Evolutionary conservation across 2,329 filamentous ascomycete genomes (phyloP), one percentile per base, ranked within the genome.

Genomic region (Fonsecaea erecta): DNA sequence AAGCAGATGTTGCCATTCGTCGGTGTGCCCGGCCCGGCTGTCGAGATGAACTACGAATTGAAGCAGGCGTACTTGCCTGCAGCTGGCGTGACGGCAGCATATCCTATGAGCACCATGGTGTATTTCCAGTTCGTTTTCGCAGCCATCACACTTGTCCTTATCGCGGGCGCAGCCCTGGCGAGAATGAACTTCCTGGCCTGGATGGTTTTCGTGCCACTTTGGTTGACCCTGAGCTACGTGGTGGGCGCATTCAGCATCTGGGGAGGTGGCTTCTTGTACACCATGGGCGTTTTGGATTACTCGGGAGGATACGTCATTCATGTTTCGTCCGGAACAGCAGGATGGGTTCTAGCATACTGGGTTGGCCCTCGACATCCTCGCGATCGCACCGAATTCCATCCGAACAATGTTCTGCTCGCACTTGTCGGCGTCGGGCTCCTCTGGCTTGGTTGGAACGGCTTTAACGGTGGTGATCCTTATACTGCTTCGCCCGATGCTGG

Each of bases 71-170:
- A 66, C 24, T 73, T 83, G 1, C 81, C 81, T 2, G 77, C 78
- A 21, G 78, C 81, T 6, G 75, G 68, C n/a, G 56, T 81, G 21
- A 71, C 68, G 6, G 77, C 80, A 58, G 76, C 77, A 66, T 83
- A 81, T 66, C 80, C 80, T 0, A 73, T 80, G 60, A 75, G 77
- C 4, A 83, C 81, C 2, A 84, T 84, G 82, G 74, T 83, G 0
- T 84, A 84, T 72, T 84, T 84, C 74, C 82, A 84, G 68, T 84
- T 83, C 68, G 81, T 83, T 53, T 84, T 84, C 72, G 82, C 81
- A 0, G 81, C 81, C 48, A 83, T 83, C 68, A 84, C 82, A 0
- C 69, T 83, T 1, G 76, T 82, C 57, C 80, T 84, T 52, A 72
- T 80, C 60, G 82, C 81, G 0, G 82, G 82, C 4, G 77, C 80